Evolutionary conservation across 208 protist species (phyloP).

Genomic region (Trichomonas vaginalis): DNA sequence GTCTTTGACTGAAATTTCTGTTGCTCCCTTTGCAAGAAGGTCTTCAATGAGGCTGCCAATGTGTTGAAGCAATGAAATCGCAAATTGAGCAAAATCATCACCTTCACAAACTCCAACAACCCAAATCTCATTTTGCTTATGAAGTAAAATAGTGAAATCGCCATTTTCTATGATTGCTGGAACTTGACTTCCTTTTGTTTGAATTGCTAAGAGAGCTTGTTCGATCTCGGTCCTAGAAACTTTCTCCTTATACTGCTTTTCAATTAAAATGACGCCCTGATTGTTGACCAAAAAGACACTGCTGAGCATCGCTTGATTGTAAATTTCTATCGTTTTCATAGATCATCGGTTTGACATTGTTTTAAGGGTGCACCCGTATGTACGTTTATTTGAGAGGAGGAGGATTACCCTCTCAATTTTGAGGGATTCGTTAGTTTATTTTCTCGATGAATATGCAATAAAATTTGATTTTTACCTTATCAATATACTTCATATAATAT

Average conservation of each 20-base stretch:
- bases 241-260: background rate
- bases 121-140: background rate
- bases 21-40: background rate
- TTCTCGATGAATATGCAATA: no score
- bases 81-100: background rate
- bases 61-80: background rate
- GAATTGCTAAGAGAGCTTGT: background rate
- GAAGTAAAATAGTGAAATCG: background rate
- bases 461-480: no score
- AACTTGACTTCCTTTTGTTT: background rate
- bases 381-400: no score
- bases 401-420: no score
- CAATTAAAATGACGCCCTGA: background rate
- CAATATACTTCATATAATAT: no score
- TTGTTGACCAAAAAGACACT: background rate
- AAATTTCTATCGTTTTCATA: background rate
- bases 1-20: background rate
- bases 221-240: background rate
- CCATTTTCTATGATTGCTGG: background rate
- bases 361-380: no score
- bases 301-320: background rate
- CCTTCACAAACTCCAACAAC: slow-evolving; percentile 2
- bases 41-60: background rate
- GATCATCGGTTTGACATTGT: no score
- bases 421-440: no score